These are phyloP conservation scores for Pezicula neosporulosa DNA, from an alignment of 2,329 filamentous ascomycete species.

Conservation along the genomic window DNA sequence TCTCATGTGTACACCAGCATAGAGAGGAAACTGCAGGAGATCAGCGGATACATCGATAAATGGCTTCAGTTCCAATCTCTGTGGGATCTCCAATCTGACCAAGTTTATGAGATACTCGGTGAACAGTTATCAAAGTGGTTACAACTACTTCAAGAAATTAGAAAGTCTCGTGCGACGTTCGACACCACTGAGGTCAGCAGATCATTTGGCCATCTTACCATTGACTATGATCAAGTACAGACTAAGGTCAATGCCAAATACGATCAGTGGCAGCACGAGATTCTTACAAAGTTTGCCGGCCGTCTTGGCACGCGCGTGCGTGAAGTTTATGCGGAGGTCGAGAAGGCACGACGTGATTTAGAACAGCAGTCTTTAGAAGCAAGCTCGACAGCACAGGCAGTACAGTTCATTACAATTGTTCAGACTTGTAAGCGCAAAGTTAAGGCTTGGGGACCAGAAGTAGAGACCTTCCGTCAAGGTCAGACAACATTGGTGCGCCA, in stretches of 20 bases:
- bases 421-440: slow-evolving; percentile 95
- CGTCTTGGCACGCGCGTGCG: slow-evolving; percentile 88
- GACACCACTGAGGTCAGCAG: slow-evolving; percentile 94
- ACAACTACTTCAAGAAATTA: slow-evolving; percentile 92
- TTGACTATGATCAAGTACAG: slow-evolving; percentile 98
- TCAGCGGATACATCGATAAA: slow-evolving; percentile 87
- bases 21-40: slow-evolving; percentile 76
- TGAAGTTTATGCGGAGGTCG: slow-evolving; percentile 87
- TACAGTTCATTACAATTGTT: slow-evolving; percentile 97
- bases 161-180: slow-evolving; percentile 92
- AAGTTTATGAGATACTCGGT: slow-evolving; percentile 88
- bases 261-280: slow-evolving; percentile 99
- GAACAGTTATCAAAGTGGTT: slow-evolving; percentile 92
- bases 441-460: slow-evolving; percentile 90
- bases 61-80: slow-evolving; percentile 98
- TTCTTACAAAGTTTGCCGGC: slow-evolving; percentile 86
- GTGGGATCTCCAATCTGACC: slow-evolving; percentile 95
- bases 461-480: slow-evolving; percentile 93
- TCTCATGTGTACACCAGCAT: slow-evolving; percentile 78
- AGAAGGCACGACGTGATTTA: slow-evolving; percentile 84
- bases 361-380: slow-evolving; percentile 91
- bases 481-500: slow-evolving; percentile 89
- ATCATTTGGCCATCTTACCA: slow-evolving; percentile 88
- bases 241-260: slow-evolving; percentile 99
- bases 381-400: slow-evolving; percentile 92